These are phyloP conservation scores for Talaromyces sp. DNA, from an alignment of 2,329 filamentous ascomycete species.

Conservation along the genomic window DNA sequence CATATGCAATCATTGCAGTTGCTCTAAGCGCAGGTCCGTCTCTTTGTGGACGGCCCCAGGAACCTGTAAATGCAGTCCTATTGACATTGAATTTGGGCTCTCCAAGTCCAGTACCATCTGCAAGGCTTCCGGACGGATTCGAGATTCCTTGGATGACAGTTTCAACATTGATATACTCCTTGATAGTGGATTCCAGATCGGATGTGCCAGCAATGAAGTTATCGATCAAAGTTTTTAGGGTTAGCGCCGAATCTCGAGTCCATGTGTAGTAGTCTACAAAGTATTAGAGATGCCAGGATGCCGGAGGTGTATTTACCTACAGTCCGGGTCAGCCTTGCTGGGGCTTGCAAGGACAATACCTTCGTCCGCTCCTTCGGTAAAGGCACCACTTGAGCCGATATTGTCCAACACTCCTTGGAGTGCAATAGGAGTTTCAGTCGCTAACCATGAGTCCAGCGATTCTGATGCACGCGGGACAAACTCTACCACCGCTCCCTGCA, in stretches of 20 bases:
- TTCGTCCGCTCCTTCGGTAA: slow-evolving; percentile 47
- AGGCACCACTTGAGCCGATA: slow-evolving; percentile 52
- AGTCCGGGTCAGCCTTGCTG: slow-evolving; percentile 54
- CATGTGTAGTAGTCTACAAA: slow-evolving; percentile 69
- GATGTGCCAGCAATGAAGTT: slow-evolving; percentile 58
- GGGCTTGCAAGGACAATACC: slow-evolving; percentile 58
- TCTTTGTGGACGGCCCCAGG: slow-evolving; percentile 73
- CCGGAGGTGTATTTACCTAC: slow-evolving; percentile 32
- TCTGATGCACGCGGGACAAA: slow-evolving; percentile 18
- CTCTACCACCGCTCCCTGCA: slow-evolving; percentile 1
- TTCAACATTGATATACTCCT: slow-evolving; percentile 66
- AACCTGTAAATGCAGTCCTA: slow-evolving; percentile 58
- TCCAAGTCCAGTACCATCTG: slow-evolving; percentile 54
- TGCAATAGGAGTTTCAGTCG: slow-evolving; percentile 47
- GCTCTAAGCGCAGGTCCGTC: slow-evolving; percentile 36
- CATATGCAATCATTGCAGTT: slow-evolving; percentile 36
- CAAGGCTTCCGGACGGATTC: slow-evolving; percentile 62
- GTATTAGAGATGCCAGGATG: background rate
- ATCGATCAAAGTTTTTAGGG: slow-evolving; percentile 67
- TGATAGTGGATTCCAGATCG: slow-evolving; percentile 58
- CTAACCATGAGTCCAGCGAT: slow-evolving; percentile 39
- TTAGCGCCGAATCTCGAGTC: slow-evolving; percentile 72
- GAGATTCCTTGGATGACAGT: slow-evolving; percentile 62
- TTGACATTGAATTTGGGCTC: slow-evolving; percentile 72
- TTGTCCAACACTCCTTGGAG: slow-evolving; percentile 56